Evolutionary conservation across 768 basidiomycete genomes (phyloP), one percentile per base, ranked within the genome.

Genomic region (Amanita rimosa): DNA sequence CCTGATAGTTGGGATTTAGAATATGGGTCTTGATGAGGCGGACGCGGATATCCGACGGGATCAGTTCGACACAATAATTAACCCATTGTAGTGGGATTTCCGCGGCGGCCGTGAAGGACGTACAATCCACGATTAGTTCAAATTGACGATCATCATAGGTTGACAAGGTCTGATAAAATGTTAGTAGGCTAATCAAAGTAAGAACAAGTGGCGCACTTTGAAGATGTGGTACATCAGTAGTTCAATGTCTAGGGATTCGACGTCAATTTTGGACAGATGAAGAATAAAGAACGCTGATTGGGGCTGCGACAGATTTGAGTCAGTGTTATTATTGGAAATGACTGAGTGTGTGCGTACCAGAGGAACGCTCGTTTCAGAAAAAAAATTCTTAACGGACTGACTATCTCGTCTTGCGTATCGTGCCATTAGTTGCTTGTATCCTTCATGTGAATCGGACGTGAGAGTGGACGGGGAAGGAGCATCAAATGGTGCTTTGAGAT

Each of bases 31-130:
- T 75, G 29, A 62, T 54, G 57, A 87, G 81, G n/a, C 78, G 76
- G 26, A 63, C 59, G 36, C 82, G 74, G 48, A 89, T 74, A 51
- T 91, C 86, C 21, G 62, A 60, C 5, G 90, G 87, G 47, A 85
- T 76, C 16, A 87, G 67, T 59, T 90, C 85, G 10, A 80, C 74
- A 51, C 84, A 82, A 47, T 79, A 83, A 62, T 84, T 87, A 40
- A 91, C 59, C 84, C 85, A 89, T 53, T 85, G 83, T 7, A 86
- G 66, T 0, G 91, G 90, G 6, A 91, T 68, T 62, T 91, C 86
- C 0, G 87, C 86, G 8, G 74, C 72, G 2, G 82, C 71, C 3
- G 79, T 73, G 60, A 92, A 91, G 7, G 74, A 75, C 31, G 89
- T 91, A 64, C 83, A 90, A 55, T 94, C 90, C 27, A 92, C 59